Evolutionary conservation across 345 rosid genomes (phyloP).

Genomic region (Arabidopsis arenosa): DNA sequence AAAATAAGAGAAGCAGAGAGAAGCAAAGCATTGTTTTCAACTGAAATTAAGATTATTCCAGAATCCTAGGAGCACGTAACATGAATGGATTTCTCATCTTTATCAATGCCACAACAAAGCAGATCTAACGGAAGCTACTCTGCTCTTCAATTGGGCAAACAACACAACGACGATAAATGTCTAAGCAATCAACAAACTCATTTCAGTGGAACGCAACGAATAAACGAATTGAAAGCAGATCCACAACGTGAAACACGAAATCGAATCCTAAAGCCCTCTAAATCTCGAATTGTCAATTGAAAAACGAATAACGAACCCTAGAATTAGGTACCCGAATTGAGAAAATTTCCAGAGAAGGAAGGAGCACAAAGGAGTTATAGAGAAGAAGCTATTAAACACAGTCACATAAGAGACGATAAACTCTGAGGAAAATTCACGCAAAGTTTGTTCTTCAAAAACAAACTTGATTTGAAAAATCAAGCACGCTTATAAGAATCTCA

Average conservation of each 20-base stretch:
- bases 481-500: slow-evolving; percentile 57
- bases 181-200: slow-evolving; percentile 27
- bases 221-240: slow-evolving; percentile 56
- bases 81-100: slow-evolving; percentile 10
- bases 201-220: slow-evolving; percentile 16
- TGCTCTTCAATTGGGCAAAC: not conserved
- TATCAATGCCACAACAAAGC: slow-evolving; percentile 5
- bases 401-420: slow-evolving; percentile 23
- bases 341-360: slow-evolving; percentile 30
- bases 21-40: slow-evolving; percentile 9
- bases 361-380: slow-evolving; percentile 33
- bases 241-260: slow-evolving; percentile 49
- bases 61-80: slow-evolving; percentile 8
- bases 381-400: slow-evolving; percentile 39
- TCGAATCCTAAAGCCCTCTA: slow-evolving; percentile 47
- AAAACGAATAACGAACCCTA: slow-evolving; percentile 41
- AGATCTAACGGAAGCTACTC: slow-evolving; percentile 28
- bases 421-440: slow-evolving; percentile 38
- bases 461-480: slow-evolving; percentile 52
- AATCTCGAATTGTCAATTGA: slow-evolving; percentile 49
- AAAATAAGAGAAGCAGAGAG: not conserved
- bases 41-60: not conserved
- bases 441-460: not conserved
- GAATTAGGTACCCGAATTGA: slow-evolving; percentile 41
- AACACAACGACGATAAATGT: slow-evolving; percentile 17